A percentile compares a stretch with the other conserved stretches of the same genome.
phyloP scores from a whole-genome alignment of 148 eudicot genomes.

The Chenopodium quinoa region DNA sequence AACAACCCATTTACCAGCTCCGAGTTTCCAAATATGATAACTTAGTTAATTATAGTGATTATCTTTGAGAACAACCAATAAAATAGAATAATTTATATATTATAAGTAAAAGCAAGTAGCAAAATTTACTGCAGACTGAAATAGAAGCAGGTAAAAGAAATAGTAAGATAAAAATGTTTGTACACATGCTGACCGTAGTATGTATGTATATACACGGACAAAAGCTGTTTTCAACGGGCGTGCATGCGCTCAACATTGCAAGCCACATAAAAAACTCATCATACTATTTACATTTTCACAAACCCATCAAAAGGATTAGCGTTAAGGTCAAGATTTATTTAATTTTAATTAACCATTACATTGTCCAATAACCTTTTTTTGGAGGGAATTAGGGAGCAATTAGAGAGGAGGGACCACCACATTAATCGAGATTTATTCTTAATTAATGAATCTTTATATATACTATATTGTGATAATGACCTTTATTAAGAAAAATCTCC shows the following conservation, averaged over 20 bases:
- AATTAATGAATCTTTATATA: slow-evolving; percentile 2
- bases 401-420: slow-evolving; percentile 27
- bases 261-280: slow-evolving; percentile 27
- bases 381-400: slow-evolving; percentile 28
- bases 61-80: not conserved
- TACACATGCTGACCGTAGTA: slow-evolving; percentile 2
- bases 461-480: not conserved
- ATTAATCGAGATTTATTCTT: slow-evolving; percentile 21
- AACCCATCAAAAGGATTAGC: slow-evolving; percentile 26
- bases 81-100: too few species aligned
- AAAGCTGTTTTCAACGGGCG: slow-evolving; percentile 31
- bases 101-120: not conserved
- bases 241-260: slow-evolving; percentile 28
- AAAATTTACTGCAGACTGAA: not conserved
- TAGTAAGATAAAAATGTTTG: not conserved
- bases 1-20: too few species aligned
- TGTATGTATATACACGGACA: slow-evolving; percentile 22
- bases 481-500: slow-evolving; percentile 12
- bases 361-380: slow-evolving; percentile 5
- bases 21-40: too few species aligned
- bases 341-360: not conserved
- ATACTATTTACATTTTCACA: slow-evolving; percentile 14
- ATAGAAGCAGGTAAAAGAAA: not conserved
- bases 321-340: slow-evolving; percentile 13
- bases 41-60: too few species aligned